phyloP scores from a whole-genome alignment of 1,139 yeast genomes.

The Taphrina deformans region DNA sequence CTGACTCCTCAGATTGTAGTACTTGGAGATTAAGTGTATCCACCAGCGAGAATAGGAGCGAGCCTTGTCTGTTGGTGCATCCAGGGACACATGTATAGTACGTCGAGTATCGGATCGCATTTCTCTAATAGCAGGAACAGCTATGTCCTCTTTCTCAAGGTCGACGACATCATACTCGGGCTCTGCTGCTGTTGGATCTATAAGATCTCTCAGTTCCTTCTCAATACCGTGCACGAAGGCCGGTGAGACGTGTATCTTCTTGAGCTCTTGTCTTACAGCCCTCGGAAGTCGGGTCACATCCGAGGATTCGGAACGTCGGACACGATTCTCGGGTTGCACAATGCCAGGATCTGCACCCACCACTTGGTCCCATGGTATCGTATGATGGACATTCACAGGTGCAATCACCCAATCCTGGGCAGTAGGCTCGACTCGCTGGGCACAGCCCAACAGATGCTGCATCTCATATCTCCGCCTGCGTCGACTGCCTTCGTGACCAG shows the following conservation, averaged over 20 bases:
- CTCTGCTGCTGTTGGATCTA: constrained; percentile 8
- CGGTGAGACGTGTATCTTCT: constrained; percentile 13
- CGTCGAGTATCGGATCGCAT: not conserved
- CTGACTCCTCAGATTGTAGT: constrained; percentile 8
- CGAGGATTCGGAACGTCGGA: not conserved
- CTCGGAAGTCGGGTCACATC: not conserved
- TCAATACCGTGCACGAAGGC: constrained; percentile 14
- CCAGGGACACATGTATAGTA: not conserved
- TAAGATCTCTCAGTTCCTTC: constrained; percentile 4
- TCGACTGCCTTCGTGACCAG: constrained; percentile 19
- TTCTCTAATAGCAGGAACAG: not conserved
- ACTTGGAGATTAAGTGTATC: constrained; percentile 2
- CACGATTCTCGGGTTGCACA: not conserved
- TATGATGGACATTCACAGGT: not conserved
- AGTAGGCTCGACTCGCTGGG: constrained; percentile 2
- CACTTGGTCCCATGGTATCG: constrained; percentile 4
- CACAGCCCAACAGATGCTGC: constrained; percentile 10
- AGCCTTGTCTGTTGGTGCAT: constrained; percentile 16
- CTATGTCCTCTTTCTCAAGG: not conserved
- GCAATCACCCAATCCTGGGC: constrained; percentile 11
- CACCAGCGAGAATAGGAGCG: constrained; percentile 14
- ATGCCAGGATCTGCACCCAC: not conserved
- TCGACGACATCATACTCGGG: constrained; percentile 6
- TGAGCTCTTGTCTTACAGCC: constrained; percentile 1
- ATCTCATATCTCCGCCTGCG: constrained; percentile 4